phyloP scores from a whole-genome alignment of 163 green algal genomes.

The Scenedesmus sp. region DNA sequence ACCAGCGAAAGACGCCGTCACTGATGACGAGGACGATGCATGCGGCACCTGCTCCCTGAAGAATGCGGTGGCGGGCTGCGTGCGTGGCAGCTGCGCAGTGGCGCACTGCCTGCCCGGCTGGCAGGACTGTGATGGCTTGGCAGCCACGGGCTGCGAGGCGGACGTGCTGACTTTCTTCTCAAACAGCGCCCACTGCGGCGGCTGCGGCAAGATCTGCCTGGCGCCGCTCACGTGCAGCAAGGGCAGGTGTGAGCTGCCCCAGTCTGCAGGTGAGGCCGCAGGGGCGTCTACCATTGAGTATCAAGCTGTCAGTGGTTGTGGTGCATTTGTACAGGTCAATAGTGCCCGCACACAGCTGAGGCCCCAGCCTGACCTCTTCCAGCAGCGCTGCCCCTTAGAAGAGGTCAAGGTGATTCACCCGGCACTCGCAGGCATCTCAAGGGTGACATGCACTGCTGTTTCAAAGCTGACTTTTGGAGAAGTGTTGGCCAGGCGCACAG shows the following conservation, averaged over 20 bases:
- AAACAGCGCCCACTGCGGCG: conserved; percentile 21
- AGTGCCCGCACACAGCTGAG: too few relatives aligned
- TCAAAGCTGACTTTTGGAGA: too few relatives aligned
- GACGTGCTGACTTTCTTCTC: conserved; percentile 12
- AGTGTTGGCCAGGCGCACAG: background rate
- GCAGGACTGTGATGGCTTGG: conserved; percentile 29
- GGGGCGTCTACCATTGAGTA: too few relatives aligned
- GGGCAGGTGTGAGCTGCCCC: conserved; percentile 13
- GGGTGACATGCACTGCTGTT: too few relatives aligned
- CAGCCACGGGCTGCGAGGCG: conserved; percentile 35
- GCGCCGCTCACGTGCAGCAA: background rate
- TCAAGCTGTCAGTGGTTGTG: too few relatives aligned
- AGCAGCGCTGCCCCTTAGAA: too few relatives aligned
- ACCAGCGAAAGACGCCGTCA: background rate
- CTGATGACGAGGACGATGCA: background rate
- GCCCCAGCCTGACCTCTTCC: too few relatives aligned
- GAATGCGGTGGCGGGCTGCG: background rate
- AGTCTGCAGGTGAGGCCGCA: background rate
- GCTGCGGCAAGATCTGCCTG: conserved; percentile 29
- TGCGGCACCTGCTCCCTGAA: background rate
- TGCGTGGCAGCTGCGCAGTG: background rate
- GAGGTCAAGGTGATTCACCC: too few relatives aligned
- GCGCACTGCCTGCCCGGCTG: conserved; percentile 8
- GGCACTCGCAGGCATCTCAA: too few relatives aligned
- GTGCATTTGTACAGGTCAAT: too few relatives aligned